These are phyloP conservation scores for Neolentinus lepideus DNA, from an alignment of 1,284 basidiomycete genomes.

Conservation along the genomic window DNA sequence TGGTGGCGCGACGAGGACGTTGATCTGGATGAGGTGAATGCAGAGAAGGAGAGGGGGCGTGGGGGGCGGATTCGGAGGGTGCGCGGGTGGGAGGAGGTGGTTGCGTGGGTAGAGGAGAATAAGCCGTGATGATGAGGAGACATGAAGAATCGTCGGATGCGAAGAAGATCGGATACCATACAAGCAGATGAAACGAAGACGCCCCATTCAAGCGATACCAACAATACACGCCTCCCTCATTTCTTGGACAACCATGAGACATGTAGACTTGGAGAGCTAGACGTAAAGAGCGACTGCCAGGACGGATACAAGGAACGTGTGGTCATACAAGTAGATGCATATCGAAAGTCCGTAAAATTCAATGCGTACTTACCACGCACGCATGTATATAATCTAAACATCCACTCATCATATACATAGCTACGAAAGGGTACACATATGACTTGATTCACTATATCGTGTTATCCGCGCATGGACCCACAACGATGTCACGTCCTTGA, in stretches of 20 bases:
- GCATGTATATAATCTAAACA: too few species aligned
- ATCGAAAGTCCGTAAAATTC: too few species aligned
- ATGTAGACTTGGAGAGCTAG: too few species aligned
- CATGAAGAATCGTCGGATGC: not conserved
- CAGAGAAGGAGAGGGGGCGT: conserved; percentile 3
- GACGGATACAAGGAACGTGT: too few species aligned
- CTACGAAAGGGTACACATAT: too few species aligned
- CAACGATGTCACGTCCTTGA: too few species aligned
- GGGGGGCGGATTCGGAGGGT: conserved; percentile 29
- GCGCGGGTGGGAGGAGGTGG: conserved; percentile 43
- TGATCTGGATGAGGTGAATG: conserved; percentile 28
- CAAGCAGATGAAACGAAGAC: not conserved
- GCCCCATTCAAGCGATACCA: not conserved
- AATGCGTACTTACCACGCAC: too few species aligned
- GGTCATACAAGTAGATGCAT: too few species aligned
- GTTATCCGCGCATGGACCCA: too few species aligned
- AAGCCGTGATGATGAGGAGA: not conserved
- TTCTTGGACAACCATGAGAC: not conserved
- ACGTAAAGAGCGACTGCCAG: too few species aligned
- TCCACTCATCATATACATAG: too few species aligned
- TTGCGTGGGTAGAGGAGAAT: conserved; percentile 29
- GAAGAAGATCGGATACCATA: not conserved
- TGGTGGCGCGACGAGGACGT: conserved; percentile 49
- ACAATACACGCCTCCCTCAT: not conserved
- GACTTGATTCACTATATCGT: too few species aligned